Base-by-base conservation (phyloP, 2,329 filamentous ascomycete genomes). In the Fusarium virguliforme region DNA sequence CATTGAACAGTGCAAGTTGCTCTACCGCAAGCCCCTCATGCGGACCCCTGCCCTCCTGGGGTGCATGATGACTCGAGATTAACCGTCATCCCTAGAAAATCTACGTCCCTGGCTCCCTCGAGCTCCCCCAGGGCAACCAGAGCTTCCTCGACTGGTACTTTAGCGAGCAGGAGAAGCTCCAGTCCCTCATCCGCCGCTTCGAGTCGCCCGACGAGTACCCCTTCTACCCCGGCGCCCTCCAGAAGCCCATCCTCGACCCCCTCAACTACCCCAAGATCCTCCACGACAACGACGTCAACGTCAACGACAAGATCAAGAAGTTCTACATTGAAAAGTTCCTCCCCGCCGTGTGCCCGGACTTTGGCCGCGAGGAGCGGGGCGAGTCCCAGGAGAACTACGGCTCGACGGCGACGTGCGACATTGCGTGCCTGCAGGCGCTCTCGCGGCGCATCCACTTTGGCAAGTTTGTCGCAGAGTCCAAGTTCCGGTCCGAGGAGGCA, bases 391-490 rank as follows among this genome's bases (percentile, higher is more conserved):
- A 98, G 83, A 98, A 99, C 83, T 99, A 98, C 83, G 96, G 96
- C 15, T 97, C 93, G 6, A 88, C 95, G 1, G 95, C 94, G 2
- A 97, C 94, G 1, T 94, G 92, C 79, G 96, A 99, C 82, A 96
- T 99, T 67, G 88, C 89, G 59, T 95, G 93, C 76, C 85, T 99
- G 71, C 96, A 99, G 84, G 93, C 96, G 4, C 84, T 99, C 51
- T 97, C 94, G 40, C 88, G 95, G 43, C 87, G 96, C 61, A 96
- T 99, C 74, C 96, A 99, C 82, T 99, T 97, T 83, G 96, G 96
- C 74, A 99, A 98, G 84, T 98, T 98, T 77, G 96, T 99, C 8
- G 96, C 96, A 46, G 96, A 99, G 86, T 91, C 92, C 65, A 99
- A 99, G 84, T 99, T 98, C 83, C 88, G 89, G 75, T 91, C 92